Evolutionary conservation across 139 green algal species (phyloP).

Genomic region (Parachlorella kessleri): DNA sequence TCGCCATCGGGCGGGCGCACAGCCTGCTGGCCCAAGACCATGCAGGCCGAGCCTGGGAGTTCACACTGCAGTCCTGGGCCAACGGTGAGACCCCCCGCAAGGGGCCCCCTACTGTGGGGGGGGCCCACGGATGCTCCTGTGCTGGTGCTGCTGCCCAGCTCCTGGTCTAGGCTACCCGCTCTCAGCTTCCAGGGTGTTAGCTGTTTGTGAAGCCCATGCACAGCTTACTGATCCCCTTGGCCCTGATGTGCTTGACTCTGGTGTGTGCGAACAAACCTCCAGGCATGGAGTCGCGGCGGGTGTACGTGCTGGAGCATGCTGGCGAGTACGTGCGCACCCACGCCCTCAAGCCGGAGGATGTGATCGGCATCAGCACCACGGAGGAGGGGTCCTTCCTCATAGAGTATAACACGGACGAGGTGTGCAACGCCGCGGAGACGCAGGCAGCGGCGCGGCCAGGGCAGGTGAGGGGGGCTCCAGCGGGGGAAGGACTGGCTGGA

Average conservation of each 20-base stretch:
- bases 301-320: conserved; percentile 80
- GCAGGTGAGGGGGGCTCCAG: background rate
- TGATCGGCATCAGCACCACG: conserved; percentile 59
- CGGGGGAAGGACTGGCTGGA: background rate
- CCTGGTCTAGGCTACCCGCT: too few species aligned
- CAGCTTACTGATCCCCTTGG: too few species aligned
- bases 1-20: conserved; percentile 49
- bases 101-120: too few species aligned
- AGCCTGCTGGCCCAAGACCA: conserved; percentile 41
- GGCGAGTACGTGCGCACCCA: conserved; percentile 47
- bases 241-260: too few species aligned
- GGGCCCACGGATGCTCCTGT: too few species aligned
- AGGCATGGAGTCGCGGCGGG: conserved; percentile 65
- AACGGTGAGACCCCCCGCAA: conserved; percentile 43
- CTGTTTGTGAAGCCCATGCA: too few species aligned
- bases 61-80: conserved; percentile 73
- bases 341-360: conserved; percentile 56
- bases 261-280: too few species aligned
- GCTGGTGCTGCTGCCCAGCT: too few species aligned
- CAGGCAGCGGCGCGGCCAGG: conserved; percentile 34
- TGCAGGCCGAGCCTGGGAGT: conserved; percentile 44
- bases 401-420: conserved; percentile 49
- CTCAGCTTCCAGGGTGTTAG: background rate
- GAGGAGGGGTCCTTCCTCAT: conserved; percentile 42
- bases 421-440: conserved; percentile 40